Evolutionary conservation across 306 rosid genomes (phyloP).

Genomic region (Senna tora): DNA sequence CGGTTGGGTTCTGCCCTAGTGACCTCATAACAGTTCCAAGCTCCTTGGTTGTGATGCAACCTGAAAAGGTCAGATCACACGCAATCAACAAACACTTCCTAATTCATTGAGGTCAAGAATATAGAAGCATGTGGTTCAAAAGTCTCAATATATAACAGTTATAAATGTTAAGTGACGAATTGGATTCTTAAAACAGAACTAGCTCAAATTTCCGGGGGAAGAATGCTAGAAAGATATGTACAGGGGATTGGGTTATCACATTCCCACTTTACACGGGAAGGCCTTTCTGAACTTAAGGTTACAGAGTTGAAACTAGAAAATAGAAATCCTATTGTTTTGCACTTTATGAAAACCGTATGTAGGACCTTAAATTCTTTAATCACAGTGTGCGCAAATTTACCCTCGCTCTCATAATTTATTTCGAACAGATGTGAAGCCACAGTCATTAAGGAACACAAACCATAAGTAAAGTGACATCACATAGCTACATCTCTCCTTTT

Average conservation of each 20-base stretch:
- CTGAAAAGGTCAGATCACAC: conserved; percentile 43
- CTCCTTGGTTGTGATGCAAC: conserved; percentile 90
- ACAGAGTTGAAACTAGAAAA: background rate
- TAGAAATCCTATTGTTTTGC: background rate
- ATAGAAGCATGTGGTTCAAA: background rate
- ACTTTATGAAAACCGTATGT: background rate
- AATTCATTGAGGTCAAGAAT: background rate
- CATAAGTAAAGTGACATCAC: background rate
- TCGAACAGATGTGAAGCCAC: background rate
- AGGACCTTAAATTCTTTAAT: background rate
- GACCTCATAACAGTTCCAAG: conserved; percentile 84
- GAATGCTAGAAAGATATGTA: background rate
- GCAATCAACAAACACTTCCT: conserved; percentile 4
- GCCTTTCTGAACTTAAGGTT: background rate
- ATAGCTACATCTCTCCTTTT: background rate
- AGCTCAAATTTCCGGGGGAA: background rate
- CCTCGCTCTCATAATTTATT: background rate
- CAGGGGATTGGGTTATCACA: background rate
- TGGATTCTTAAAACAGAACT: background rate
- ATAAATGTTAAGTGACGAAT: too few species aligned
- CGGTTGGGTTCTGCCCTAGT: conserved; percentile 66
- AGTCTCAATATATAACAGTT: too few species aligned
- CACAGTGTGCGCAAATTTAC: background rate
- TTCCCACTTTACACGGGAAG: background rate
- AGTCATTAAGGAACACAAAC: background rate